Conservation (phyloP, 2,329 filamentous ascomycete genomes). For the Chaetoscypha palmicola region DNA sequence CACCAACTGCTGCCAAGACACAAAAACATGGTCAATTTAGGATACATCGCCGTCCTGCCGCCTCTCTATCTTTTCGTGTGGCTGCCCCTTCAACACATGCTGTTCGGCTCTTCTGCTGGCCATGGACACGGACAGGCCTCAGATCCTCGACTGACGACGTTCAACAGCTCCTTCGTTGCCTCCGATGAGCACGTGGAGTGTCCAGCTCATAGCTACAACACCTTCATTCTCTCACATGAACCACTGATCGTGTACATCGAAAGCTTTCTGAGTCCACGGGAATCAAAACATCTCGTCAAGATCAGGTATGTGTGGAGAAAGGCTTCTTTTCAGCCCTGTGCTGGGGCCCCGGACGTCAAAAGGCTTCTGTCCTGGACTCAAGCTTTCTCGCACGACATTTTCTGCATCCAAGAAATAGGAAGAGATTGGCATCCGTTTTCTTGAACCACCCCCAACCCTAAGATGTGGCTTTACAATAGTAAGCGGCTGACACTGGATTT, state of each 20-base stretch:
- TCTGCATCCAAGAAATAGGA: background rate
- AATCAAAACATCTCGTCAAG: constrained; percentile 43
- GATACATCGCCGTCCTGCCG: constrained; percentile 26
- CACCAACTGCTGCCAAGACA: constrained; percentile 7
- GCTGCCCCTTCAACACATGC: constrained; percentile 21
- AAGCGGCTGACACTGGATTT: background rate
- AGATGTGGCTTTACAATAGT: too few relatives aligned
- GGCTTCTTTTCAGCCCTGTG: background rate
- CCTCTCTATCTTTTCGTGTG: constrained; percentile 27
- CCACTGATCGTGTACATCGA: constrained; percentile 54
- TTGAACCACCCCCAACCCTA: too few relatives aligned
- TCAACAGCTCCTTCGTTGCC: constrained; percentile 29
- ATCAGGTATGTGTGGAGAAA: constrained; percentile 47
- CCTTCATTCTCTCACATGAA: constrained; percentile 44
- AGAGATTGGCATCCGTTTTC: background rate
- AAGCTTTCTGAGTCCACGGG: constrained; percentile 41
- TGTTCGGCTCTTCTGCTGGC: constrained; percentile 16
- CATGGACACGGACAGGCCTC: too few relatives aligned
- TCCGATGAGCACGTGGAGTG: constrained; percentile 25
- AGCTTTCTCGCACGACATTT: background rate
- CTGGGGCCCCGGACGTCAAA: background rate
- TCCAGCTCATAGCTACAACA: constrained; percentile 24
- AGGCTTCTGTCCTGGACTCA: background rate
- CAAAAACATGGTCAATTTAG: constrained; percentile 20
- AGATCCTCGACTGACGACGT: constrained; percentile 4